phyloP scores from a whole-genome alignment of 2,329 filamentous ascomycete genomes.

The Ustulina deusta region DNA sequence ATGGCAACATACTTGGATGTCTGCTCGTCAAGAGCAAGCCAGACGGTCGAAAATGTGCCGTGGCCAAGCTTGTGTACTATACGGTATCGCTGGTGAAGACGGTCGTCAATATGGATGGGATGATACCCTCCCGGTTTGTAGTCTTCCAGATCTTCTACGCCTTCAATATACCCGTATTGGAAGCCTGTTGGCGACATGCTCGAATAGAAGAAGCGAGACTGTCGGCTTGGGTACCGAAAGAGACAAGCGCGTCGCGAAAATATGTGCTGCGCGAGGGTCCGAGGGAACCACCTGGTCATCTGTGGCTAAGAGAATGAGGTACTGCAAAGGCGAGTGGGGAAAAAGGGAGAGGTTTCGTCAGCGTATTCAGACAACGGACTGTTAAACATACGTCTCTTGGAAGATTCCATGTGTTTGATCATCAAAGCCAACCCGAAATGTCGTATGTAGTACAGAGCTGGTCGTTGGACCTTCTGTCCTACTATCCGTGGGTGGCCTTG shows the following conservation, averaged over 20 bases:
- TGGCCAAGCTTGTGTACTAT: slow-evolving; percentile 16
- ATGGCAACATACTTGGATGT: slow-evolving; percentile 2
- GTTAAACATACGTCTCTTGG: too few relatives aligned
- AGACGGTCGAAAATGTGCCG: slow-evolving; percentile 15
- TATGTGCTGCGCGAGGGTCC: background rate
- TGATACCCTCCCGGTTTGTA: slow-evolving; percentile 11
- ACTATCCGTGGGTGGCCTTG: too few relatives aligned
- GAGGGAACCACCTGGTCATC: background rate
- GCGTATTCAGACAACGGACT: too few relatives aligned
- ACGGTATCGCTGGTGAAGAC: slow-evolving; percentile 8
- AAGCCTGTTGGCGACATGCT: background rate
- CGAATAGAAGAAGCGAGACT: background rate
- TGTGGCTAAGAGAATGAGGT: background rate
- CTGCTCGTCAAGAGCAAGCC: slow-evolving; percentile 20
- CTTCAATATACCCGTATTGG: slow-evolving; percentile 2
- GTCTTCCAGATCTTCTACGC: background rate
- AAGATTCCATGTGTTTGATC: too few relatives aligned
- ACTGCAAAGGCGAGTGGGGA: background rate
- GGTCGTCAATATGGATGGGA: slow-evolving; percentile 4
- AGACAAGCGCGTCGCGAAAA: background rate
- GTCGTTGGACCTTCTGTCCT: too few relatives aligned
- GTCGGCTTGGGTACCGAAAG: background rate
- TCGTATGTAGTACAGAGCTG: too few relatives aligned
- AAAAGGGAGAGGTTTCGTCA: background rate
- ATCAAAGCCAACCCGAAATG: too few relatives aligned